Base-by-base conservation (phyloP, 2,329 filamentous ascomycete genomes). In the Herpotrichia juniperi region DNA sequence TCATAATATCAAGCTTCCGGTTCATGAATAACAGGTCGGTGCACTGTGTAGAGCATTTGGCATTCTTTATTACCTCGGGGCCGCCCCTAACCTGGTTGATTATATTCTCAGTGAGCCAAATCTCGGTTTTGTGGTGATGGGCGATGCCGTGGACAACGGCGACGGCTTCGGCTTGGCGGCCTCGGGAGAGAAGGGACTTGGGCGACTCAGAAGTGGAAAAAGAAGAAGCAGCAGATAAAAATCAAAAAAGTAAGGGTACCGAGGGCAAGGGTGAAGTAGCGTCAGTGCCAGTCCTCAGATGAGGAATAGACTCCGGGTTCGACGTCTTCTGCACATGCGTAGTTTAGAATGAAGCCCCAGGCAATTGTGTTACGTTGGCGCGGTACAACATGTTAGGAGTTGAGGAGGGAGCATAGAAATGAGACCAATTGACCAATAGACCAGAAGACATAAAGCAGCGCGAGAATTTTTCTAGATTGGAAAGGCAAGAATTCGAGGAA, bases 51-150 rank as follows among this genome's bases (percentile, higher is more conserved):
- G 88, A 91, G 64, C 93, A 90, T 32, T 84, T 83, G 57, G 55
- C 49, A 9, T 74, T 68, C 9, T 69, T 55, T 1, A 71, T 65
- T 9, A 74, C 74, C 55, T 77, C 79, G 0, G 77, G 75, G 42
- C 80, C 67, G 4, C 80, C 81, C 7, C 81, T 81, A 47, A 84
- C 77, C 8, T 62, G 48, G 53, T 83, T 83, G n/a, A 84, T 71
- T 8, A 83, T 84, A 1, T 90, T 87, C 31, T 87, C 85, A 0
- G 89, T 93, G 39, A 96, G 80, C 70, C 71, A 74, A 1, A 71
- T 74, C 12, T 83, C 12, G 26, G 16, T 17, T n/a, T n/a, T 34
- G n/a, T 34, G 10, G 31, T 11, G n/a, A 5, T n/a, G 5, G 9
- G 31, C 31, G n/a, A 34, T 34, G 9, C n/a, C n/a, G 16, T 77